Evolutionary conservation across 2,329 filamentous ascomycete species (phyloP).

Genomic region (Alternaria triticina): DNA sequence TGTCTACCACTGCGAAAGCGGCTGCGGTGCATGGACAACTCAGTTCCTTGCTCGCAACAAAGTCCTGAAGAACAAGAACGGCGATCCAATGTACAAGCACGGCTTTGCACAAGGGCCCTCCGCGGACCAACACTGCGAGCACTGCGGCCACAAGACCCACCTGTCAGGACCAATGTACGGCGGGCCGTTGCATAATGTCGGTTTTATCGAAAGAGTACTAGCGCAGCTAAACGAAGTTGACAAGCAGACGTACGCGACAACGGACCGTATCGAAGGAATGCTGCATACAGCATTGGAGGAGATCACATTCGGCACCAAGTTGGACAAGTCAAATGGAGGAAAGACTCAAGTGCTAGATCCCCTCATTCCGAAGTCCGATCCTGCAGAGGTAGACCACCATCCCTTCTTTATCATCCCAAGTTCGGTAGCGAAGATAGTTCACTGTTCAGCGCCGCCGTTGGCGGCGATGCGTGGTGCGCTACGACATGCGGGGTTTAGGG

Average conservation of each 20-base stretch:
- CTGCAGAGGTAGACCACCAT: slow-evolving; percentile 65
- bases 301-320: slow-evolving; percentile 41
- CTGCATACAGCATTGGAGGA: slow-evolving; percentile 88
- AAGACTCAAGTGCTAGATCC: slow-evolving; percentile 41
- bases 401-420: slow-evolving; percentile 89
- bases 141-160: slow-evolving; percentile 88
- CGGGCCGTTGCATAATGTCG: slow-evolving; percentile 82
- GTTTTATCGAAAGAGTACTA: slow-evolving; percentile 82
- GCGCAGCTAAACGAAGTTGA: slow-evolving; percentile 72
- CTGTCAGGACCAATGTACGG: slow-evolving; percentile 94
- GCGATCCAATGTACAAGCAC: slow-evolving; percentile 75
- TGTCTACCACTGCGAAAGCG: slow-evolving; percentile 86
- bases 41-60: slow-evolving; percentile 78
- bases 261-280: slow-evolving; percentile 86
- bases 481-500: slow-evolving; percentile 78
- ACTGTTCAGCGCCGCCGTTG: slow-evolving; percentile 80
- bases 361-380: slow-evolving; percentile 46
- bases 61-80: slow-evolving; percentile 71
- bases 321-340: slow-evolving; percentile 22
- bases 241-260: slow-evolving; percentile 76
- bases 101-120: slow-evolving; percentile 74
- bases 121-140: slow-evolving; percentile 71
- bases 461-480: slow-evolving; percentile 82
- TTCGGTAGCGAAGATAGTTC: slow-evolving; percentile 75
- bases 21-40: slow-evolving; percentile 89